Conservation (phyloP, 306 rosid species). For the Gynostemma pentaphyllum region DNA sequence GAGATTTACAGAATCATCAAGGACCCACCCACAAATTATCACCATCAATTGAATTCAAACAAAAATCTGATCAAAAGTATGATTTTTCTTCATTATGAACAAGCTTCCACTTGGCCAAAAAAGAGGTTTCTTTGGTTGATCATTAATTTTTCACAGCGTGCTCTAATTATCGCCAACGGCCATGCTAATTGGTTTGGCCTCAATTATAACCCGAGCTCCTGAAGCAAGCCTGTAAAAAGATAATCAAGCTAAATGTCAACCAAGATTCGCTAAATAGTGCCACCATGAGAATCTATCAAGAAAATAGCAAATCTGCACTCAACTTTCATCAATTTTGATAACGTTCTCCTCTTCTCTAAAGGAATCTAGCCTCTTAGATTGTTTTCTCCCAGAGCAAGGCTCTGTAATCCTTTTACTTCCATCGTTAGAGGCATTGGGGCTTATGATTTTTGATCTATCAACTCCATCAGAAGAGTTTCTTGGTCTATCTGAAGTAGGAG, state of each 20-base stretch:
- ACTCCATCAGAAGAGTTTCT: conserved; percentile 57
- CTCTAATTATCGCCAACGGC: conserved; percentile 28
- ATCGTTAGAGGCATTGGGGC: conserved; percentile 38
- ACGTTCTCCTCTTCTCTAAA: conserved; percentile 53
- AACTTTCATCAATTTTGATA: conserved; percentile 89
- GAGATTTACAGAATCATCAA: conserved; percentile 9
- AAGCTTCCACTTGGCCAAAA: conserved; percentile 1
- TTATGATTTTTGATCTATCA: conserved; percentile 21
- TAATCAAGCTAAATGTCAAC: conserved; percentile 28
- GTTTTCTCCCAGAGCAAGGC: conserved; percentile 29
- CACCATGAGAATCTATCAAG: conserved; percentile 9
- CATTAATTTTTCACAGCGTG: neutral
- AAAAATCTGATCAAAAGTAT: neutral
- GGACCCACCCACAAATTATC: conserved; percentile 11
- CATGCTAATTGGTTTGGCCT: conserved; percentile 36
- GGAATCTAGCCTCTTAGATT: conserved; percentile 39
- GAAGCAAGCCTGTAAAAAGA: conserved; percentile 79
- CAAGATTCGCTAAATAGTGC: conserved; percentile 8
- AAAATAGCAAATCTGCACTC: conserved; percentile 31
- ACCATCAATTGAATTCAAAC: neutral
- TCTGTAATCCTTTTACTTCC: conserved; percentile 41
- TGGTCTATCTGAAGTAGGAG: conserved; percentile 48
- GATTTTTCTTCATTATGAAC: neutral
- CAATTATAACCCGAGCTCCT: conserved; percentile 92
- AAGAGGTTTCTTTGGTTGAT: too few species aligned